Base-by-base conservation (phyloP, 1,284 basidiomycete genomes). In the Boletus albobrunnescens region DNA sequence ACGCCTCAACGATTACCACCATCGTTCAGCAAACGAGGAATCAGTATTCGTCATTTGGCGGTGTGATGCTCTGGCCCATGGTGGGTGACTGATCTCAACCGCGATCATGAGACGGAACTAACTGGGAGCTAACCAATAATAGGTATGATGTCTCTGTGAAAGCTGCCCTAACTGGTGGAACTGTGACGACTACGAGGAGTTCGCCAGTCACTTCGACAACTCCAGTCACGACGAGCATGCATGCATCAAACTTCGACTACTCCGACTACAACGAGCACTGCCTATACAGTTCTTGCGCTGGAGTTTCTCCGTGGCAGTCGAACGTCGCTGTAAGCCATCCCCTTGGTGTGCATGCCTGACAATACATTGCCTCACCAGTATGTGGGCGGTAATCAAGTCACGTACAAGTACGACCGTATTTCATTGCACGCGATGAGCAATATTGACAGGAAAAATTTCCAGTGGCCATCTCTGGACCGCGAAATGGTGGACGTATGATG, bases 21-120 rank as follows among this genome's bases (percentile, higher is more conserved):
- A 76, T 82, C 44, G 72, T 75, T 22, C 47, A 66, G 26, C 59
- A 72, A 46, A 79, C 75, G 2, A 69, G 69, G 6, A 60, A 67
- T 11, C 55, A 72, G 40, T 85, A 74, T 59, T 75, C 79, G 6
- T 83, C 81, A 17, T 85, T 85, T 58, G 83, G 83, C 9, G 83
- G 84, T 41, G 70, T 82, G 19, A 86, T 86, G 82, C 64, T 84
- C 11, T 76, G 82, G 79, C 80, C 4, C 73, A 76, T 50, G 76
- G 78, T 54, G 7, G 3, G 20, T 36, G 17, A 10, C 12, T 10
- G 6, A 26, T 11, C 6, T n/a, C 3, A 17, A 36, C 12, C 2
- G 22, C 2, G 17, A 17, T 13, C 16, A n/a, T 17, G 26, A 13
- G 27, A 12, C 9, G 7, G 13, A 6, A 37, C 37, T 44, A 6